Conservation (phyloP, 192 early-diverging fungal genomes). For the Coemansia erecta region DNA sequence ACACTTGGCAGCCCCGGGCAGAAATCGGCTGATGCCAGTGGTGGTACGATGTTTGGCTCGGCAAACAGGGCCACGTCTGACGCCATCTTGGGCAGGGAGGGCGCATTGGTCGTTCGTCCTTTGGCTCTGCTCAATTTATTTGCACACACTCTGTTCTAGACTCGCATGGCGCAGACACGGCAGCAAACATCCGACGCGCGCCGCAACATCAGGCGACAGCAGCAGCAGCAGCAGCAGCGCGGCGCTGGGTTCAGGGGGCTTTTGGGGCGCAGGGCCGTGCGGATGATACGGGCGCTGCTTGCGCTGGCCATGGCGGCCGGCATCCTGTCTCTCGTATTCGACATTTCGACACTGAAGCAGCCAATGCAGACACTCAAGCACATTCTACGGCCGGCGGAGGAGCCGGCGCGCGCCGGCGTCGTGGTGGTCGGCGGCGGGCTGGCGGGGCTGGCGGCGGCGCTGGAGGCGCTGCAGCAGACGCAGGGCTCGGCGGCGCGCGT, state of each 20-base stretch:
- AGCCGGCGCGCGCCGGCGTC: slow-evolving; percentile 22
- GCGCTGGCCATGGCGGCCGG: neutral
- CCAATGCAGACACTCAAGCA: neutral
- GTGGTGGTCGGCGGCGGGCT: slow-evolving; percentile 38
- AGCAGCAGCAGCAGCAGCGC: too few species aligned
- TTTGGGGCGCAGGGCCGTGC: neutral
- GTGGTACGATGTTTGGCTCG: too few species aligned
- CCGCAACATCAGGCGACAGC: neutral
- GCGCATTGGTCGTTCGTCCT: neutral
- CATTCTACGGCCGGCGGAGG: neutral
- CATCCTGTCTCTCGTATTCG: neutral
- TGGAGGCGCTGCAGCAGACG: slow-evolving; percentile 39
- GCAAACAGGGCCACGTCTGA: too few species aligned
- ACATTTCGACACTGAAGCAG: neutral
- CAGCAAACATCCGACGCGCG: neutral
- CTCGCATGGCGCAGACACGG: neutral
- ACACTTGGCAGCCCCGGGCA: too few species aligned
- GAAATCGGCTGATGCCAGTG: too few species aligned
- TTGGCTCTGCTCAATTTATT: neutral
- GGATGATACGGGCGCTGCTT: neutral
- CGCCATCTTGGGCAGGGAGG: too few species aligned
- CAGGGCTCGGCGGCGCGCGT: slow-evolving; percentile 13
- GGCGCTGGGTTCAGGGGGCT: neutral
- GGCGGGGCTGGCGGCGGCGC: slow-evolving; percentile 38
- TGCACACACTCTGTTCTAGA: neutral